Evolutionary conservation across 2,329 filamentous ascomycete genomes (phyloP).

Genomic region (Pseudogymnoascus pannorum): DNA sequence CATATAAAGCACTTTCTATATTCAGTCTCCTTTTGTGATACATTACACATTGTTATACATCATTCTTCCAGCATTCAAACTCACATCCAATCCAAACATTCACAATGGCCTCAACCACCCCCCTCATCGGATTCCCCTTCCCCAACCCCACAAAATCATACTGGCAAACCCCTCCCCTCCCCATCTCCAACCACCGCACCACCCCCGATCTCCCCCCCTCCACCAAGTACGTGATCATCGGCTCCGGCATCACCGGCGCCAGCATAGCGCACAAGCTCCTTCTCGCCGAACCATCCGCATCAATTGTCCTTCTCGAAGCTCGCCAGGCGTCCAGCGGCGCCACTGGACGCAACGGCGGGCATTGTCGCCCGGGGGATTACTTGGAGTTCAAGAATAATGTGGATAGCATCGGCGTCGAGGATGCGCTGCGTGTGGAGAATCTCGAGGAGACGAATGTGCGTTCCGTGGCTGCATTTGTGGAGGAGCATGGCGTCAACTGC

Average conservation of each 20-base stretch:
- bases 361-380: slow-evolving; percentile 28
- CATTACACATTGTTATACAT: neutral
- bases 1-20: neutral
- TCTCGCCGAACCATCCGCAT: slow-evolving; percentile 18
- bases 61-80: too few relatives aligned
- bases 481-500: slow-evolving; percentile 14
- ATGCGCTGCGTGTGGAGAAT: slow-evolving; percentile 36
- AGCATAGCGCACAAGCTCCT: slow-evolving; percentile 23
- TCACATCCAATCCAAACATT: neutral
- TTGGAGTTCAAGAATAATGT: slow-evolving; percentile 26
- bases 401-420: slow-evolving; percentile 26
- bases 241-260: slow-evolving; percentile 22
- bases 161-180: slow-evolving; percentile 30
- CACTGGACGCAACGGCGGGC: slow-evolving; percentile 33
- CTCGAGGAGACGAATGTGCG: slow-evolving; percentile 1
- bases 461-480: slow-evolving; percentile 8
- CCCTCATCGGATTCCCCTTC: slow-evolving; percentile 22
- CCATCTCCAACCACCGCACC: slow-evolving; percentile 26
- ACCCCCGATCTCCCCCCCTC: slow-evolving; percentile 16
- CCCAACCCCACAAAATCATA: slow-evolving; percentile 28
- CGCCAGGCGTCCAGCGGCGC: slow-evolving; percentile 31
- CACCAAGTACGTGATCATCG: slow-evolving; percentile 19
- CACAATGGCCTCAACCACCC: neutral
- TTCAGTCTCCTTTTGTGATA: neutral
- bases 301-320: slow-evolving; percentile 31